Evolutionary conservation across 768 basidiomycete species (phyloP), one percentile per base, ranked within the genome.

Genomic region (Galerina sulciceps): DNA sequence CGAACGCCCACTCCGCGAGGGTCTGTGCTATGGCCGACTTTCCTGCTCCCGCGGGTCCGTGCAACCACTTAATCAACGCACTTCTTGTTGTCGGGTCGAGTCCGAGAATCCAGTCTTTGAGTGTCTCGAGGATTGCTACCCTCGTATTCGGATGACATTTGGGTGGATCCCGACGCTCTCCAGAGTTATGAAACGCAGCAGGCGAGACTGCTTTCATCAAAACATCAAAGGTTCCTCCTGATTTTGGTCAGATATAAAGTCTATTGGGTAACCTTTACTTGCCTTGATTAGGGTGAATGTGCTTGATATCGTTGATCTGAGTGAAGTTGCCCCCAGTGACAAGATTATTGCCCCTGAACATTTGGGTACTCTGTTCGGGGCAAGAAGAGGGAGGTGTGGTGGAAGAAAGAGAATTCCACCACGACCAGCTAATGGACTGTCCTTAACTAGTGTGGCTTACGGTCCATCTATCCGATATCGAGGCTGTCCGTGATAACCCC

Each of bases 131-230:
- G 22, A 59, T 44, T 8, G 62, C 62, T 8, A 50, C 48, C 34
- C 58, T 20, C 8, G 58, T 56, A 35, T 63, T 38, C n/a, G 51
- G 46, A 37, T 52, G 31, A 17, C 47, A 48, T 10, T 34, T 48
- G 10, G 47, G 47, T 4, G 47, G 47, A n/a, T 48, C 47, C 38
- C 35, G 48, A 43, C 57, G 52, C 22, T 62, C 61, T 2, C 36
- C 48, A 8, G 61, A 53, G 35, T 62, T 52, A 43, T 62, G 55
- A n/a, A 62, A 41, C 8, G 60, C 60, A n/a, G 35, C 51, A 53
- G 18, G 40, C 1, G 52, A 36, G 13, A 53, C 41, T n/a, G 52
- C 40, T 6, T 42, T 26, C 26, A 14, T 14, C n/a, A 53, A 34
- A n/a, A 9, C 31, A 11, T 18, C 23, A 23, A 45, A 18, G 43